Conservation (phyloP, 768 basidiomycete species). For the Pisolithus albus region DNA sequence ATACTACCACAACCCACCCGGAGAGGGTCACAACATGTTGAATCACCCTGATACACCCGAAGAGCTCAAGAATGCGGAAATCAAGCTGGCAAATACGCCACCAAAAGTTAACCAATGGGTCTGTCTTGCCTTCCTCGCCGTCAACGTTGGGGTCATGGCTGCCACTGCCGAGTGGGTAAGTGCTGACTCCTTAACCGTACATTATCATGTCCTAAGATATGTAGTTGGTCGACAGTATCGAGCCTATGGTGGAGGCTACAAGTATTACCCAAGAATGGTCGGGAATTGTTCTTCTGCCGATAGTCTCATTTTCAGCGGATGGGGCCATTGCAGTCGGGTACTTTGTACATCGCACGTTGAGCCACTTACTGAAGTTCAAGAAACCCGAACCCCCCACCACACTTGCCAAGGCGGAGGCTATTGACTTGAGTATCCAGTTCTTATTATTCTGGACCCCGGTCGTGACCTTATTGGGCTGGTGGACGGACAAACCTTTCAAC, state of each 20-base stretch:
- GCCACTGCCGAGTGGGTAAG: constrained; percentile 66
- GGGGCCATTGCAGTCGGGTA: constrained; percentile 54
- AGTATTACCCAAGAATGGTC: constrained; percentile 56
- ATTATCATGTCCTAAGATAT: neutral
- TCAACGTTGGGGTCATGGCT: constrained; percentile 57
- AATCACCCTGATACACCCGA: constrained; percentile 35
- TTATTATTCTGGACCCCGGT: constrained; percentile 75
- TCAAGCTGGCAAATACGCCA: constrained; percentile 28
- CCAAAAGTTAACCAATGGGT: constrained; percentile 62
- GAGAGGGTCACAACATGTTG: constrained; percentile 41
- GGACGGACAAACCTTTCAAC: constrained; percentile 50
- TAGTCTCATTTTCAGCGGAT: constrained; percentile 70
- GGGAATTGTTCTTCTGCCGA: constrained; percentile 62
- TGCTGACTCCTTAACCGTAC: neutral
- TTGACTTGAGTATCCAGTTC: constrained; percentile 76
- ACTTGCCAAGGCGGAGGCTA: constrained; percentile 63
- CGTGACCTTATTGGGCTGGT: constrained; percentile 64
- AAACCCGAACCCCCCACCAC: constrained; percentile 40
- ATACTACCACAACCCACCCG: constrained; percentile 66
- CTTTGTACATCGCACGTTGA: constrained; percentile 27
- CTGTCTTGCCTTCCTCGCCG: constrained; percentile 44
- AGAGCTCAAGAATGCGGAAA: constrained; percentile 29
- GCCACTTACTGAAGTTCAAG: constrained; percentile 6
- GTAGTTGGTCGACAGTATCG: constrained; percentile 61
- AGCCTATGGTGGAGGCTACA: constrained; percentile 39